Evolutionary conservation across 2,329 filamentous ascomycete species (phyloP).

Genomic region (Epicoccum sorghinum): DNA sequence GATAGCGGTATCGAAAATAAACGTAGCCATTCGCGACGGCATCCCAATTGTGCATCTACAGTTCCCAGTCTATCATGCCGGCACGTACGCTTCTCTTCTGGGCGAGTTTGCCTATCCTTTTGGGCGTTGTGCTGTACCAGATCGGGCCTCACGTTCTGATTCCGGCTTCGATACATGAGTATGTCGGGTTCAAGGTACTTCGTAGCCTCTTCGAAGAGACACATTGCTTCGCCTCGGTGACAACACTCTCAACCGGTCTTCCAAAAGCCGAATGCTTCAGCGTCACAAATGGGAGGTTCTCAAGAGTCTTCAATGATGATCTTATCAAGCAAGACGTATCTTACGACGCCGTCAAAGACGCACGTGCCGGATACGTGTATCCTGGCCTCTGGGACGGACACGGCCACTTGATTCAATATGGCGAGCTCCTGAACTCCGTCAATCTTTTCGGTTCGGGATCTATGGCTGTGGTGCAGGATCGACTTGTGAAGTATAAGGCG

Average conservation of each 20-base stretch:
- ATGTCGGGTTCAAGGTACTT: constrained; percentile 28
- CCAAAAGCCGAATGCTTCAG: constrained; percentile 61
- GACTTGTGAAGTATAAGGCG: constrained; percentile 60
- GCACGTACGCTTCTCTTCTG: constrained; percentile 28
- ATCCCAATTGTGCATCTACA: constrained; percentile 5
- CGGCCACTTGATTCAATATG: constrained; percentile 70
- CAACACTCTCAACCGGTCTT: constrained; percentile 48
- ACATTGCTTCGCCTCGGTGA: constrained; percentile 55
- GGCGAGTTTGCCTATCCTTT: constrained; percentile 31
- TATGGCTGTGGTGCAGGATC: constrained; percentile 60
- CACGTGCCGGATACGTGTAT: constrained; percentile 60
- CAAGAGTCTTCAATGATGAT: constrained; percentile 51
- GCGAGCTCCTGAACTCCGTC: constrained; percentile 70
- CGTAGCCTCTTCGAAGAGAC: constrained; percentile 35
- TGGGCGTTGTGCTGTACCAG: constrained; percentile 39
- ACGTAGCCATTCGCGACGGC: neutral
- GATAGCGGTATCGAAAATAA: constrained; percentile 11
- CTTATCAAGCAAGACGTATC: constrained; percentile 27
- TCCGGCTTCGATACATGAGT: constrained; percentile 21
- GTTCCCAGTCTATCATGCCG: constrained; percentile 24
- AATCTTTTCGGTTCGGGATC: constrained; percentile 66
- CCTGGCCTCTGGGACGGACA: constrained; percentile 75
- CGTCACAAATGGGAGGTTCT: constrained; percentile 59
- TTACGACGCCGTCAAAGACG: constrained; percentile 40
- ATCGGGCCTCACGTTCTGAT: constrained; percentile 27